These are phyloP conservation scores for Paramecium octaurelia DNA, from an alignment of 73 alveolate species.

Conservation along the genomic window DNA sequence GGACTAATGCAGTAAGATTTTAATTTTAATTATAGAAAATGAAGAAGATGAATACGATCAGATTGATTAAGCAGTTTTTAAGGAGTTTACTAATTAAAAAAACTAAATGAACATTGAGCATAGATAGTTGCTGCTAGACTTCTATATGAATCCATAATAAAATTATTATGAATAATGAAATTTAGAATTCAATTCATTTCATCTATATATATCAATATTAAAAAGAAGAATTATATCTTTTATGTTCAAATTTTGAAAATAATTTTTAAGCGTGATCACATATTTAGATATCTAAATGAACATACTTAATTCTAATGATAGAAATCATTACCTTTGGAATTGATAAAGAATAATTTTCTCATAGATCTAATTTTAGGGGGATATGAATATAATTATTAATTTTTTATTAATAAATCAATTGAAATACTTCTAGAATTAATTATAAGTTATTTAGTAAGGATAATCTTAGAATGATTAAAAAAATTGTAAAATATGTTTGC, in stretches of 20 bases:
- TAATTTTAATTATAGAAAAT: background rate
- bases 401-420: background rate
- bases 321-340: too few relatives aligned
- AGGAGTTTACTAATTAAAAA: background rate
- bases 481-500: background rate
- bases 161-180: constrained; percentile 24
- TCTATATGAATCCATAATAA: constrained; percentile 55
- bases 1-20: background rate
- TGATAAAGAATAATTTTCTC: too few relatives aligned
- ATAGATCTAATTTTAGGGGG: too few relatives aligned
- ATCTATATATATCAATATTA: background rate
- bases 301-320: too few relatives aligned
- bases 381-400: background rate
- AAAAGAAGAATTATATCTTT: too few relatives aligned
- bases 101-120: background rate
- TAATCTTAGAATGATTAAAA: background rate
- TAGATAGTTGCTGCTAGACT: background rate
- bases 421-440: background rate
- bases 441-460: background rate
- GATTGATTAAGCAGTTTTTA: background rate
- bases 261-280: too few relatives aligned
- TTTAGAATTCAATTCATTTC: background rate
- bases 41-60: constrained; percentile 20
- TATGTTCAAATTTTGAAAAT: too few relatives aligned
- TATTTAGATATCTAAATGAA: too few relatives aligned